Evolutionary conservation across 192 early-diverging fungal genomes (phyloP), one percentile per base, ranked within the genome.

Genomic region (Glomus cerebriforme): DNA sequence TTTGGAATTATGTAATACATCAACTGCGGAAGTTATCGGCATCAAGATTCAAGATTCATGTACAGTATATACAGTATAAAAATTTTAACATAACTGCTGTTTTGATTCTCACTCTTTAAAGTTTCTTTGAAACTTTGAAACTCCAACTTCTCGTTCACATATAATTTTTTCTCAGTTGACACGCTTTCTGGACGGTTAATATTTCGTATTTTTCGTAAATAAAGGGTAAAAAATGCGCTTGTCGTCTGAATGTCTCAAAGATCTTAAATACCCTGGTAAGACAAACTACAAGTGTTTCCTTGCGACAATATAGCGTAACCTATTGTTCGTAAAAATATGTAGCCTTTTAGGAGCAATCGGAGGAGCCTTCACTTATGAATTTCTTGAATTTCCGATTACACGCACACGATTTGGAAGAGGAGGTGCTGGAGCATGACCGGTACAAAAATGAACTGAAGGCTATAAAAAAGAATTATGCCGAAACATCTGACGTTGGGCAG

Each of bases 381-480:
- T 76, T 76, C 59, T 43, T 76, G 31, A 45, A 62, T 63, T 76
- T 76, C 75, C 75, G 75, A 34, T 76, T 76, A 63, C 45, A 31
- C 59, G 39, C n/a, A 49, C 15, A 35, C 7, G 45, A 74, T 54
- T 76, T 76, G 59, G 63, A 76, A 45, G 75, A 76, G 27, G 37
- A 62, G 27, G 59, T 29, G 19, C 5, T 22, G 47, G 73, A 74
- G 34, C 73, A 76, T 63, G 13, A 39, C 59, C 59, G 63, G 32
- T 76, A 76, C 75, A 59, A 63, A 24, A 39, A 31, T 45, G 75
- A 76, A 54, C 59, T 76, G 59, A 32, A 76, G 29, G 58, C n/a
- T 37, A 59, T 76, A 26, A 63, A 49, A 12, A 59, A 63, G 43
- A n/a, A 63, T 39, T 59, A 76, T 45, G 58, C 19, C 58, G 75